Conservation (phyloP, 768 basidiomycete species). For the Chalciporus piperatus region DNA sequence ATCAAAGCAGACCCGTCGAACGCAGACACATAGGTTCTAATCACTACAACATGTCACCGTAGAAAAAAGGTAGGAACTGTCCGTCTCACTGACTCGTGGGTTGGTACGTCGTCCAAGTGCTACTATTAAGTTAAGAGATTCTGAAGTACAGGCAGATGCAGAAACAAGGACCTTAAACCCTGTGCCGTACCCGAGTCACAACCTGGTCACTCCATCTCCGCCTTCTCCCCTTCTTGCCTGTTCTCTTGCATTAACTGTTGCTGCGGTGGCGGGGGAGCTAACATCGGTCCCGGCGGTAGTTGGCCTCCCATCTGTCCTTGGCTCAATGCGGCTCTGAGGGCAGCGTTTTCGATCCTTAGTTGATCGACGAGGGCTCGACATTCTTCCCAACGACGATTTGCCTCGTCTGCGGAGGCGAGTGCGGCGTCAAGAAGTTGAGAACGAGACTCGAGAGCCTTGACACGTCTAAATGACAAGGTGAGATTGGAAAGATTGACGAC, state of each 20-base stretch:
- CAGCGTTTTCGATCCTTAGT: conserved; percentile 79
- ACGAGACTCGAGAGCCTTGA: conserved; percentile 83
- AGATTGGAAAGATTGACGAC: neutral
- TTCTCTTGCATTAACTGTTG: conserved; percentile 21
- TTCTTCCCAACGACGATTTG: conserved; percentile 87
- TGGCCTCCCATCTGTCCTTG: conserved; percentile 35
- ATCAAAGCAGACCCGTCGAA: neutral
- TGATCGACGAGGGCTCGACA: conserved; percentile 88
- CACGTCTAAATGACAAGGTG: conserved; percentile 52
- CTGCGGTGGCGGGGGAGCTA: conserved; percentile 22
- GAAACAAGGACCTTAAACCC: neutral
- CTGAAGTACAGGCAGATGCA: conserved; percentile 1
- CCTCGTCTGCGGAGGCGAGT: conserved; percentile 82
- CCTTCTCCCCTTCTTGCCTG: conserved; percentile 26
- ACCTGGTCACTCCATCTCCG: conserved; percentile 23
- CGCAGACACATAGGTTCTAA: neutral
- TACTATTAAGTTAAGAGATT: conserved; percentile 5
- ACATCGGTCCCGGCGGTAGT: conserved; percentile 28
- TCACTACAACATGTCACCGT: conserved; percentile 14
- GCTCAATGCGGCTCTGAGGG: conserved; percentile 67
- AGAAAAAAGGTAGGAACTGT: neutral
- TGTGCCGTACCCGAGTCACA: neutral
- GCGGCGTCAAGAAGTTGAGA: conserved; percentile 85
- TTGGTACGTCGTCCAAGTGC: conserved; percentile 13
- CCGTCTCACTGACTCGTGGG: neutral